Evolutionary conservation across 2,329 filamentous ascomycete genomes (phyloP), one percentile per base, ranked within the genome.

Genomic region (Aspergillus nomiae): DNA sequence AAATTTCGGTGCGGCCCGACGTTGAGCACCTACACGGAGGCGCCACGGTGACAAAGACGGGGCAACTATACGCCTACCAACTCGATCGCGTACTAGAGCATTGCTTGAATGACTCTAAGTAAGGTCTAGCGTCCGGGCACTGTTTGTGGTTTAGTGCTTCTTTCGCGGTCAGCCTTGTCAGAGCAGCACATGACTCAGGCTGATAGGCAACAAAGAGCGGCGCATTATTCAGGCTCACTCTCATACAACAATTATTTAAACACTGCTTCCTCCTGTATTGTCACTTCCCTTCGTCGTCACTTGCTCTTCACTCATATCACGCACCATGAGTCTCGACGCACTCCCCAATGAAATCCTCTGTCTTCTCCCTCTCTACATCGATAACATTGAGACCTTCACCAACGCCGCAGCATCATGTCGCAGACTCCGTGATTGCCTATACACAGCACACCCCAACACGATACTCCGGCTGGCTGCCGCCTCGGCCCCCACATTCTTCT

Each of bases 321-420:
- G 10, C 16, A 36, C 19, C 26, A 54, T 54, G 51, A 21, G 28
- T 26, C 30, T 54, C 30, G 30, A 36, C 10, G 14, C 11, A 38
- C 61, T 63, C 14, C 77, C 80, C 9, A 83, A 82, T 53, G 66
- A 78, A 3, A 81, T 83, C 43, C 73, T 83, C 2, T 82, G 81
- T 69, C 77, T 70, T 55, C 67, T 68, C 14, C 65, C 74, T 4
- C 55, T 68, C 45, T 64, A 67, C 3, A 65, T 66, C 1, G 68
- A 68, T 32, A 43, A 58, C 14, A 67, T 74, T 10, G 72, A 61
- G 8, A 58, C 64, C 21, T 60, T 74, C 30, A 67, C 69, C 41
- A 64, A 71, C 43, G 69, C 67, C 6, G 58, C 66, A 8, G 61
- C 61, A 12, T 46, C 59, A 10, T 57, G 61, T 50, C 50, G 51